Evolutionary conservation across 2,329 filamentous ascomycete genomes (phyloP).

Genomic region (Dissoconium aciculare): DNA sequence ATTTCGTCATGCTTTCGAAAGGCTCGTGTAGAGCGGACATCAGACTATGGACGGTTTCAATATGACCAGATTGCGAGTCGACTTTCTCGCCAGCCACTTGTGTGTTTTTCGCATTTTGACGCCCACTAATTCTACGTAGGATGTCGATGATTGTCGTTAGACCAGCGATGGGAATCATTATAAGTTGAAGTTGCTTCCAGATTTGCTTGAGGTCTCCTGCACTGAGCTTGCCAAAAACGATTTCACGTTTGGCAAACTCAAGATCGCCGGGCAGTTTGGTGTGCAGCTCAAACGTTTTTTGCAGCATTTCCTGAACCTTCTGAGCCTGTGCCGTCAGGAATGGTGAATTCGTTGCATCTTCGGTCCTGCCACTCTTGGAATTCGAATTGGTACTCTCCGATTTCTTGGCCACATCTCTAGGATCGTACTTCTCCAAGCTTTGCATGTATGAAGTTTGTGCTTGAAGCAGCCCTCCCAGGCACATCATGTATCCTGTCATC

Average conservation of each 20-base stretch:
- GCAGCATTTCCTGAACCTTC: slow-evolving; percentile 18
- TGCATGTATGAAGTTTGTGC: slow-evolving; percentile 51
- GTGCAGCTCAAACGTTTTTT: slow-evolving; percentile 36
- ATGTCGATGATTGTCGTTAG: slow-evolving; percentile 57
- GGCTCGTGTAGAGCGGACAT: slow-evolving; percentile 56
- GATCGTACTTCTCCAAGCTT: slow-evolving; percentile 45
- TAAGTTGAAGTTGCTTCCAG: slow-evolving; percentile 43
- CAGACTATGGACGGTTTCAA: slow-evolving; percentile 43
- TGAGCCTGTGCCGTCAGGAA: slow-evolving; percentile 16
- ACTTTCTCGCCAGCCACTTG: slow-evolving; percentile 10
- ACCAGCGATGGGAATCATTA: slow-evolving; percentile 52
- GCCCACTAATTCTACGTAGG: slow-evolving; percentile 48
- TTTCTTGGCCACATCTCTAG: slow-evolving; percentile 6
- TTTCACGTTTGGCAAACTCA: slow-evolving; percentile 56
- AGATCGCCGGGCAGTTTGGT: slow-evolving; percentile 54
- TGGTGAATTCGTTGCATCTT: slow-evolving; percentile 1
- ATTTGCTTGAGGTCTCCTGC: slow-evolving; percentile 49
- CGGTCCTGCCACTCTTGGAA: slow-evolving; percentile 29
- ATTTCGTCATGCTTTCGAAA: slow-evolving; percentile 46
- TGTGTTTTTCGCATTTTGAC: slow-evolving; percentile 33
- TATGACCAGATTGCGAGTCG: slow-evolving; percentile 8
- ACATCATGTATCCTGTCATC: slow-evolving; percentile 42
- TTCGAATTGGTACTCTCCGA: slow-evolving; percentile 33
- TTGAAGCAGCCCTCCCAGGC: slow-evolving; percentile 40
- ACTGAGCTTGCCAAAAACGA: slow-evolving; percentile 53